phyloP scores from a whole-genome alignment of 2,329 filamentous ascomycete species.

The Pseudogymnoascus sp. region DNA sequence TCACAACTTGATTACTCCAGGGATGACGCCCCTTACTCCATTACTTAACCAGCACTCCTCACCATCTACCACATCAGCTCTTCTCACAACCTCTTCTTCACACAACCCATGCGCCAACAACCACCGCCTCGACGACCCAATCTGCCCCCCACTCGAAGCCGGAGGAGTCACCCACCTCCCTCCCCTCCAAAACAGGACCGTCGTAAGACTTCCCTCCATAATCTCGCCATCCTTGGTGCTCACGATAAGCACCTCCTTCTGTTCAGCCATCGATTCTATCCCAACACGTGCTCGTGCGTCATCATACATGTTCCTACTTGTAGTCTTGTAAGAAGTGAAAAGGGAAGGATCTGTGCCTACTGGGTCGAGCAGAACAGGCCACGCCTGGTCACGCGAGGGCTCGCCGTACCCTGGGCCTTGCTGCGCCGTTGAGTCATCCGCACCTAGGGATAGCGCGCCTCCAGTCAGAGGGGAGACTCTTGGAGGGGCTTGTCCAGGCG shows the following conservation, averaged over 20 bases:
- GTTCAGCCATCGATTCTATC: slow-evolving; percentile 39
- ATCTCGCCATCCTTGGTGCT: slow-evolving; percentile 52
- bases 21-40: slow-evolving; percentile 70
- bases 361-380: slow-evolving; percentile 46
- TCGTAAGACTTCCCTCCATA: slow-evolving; percentile 81
- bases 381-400: slow-evolving; percentile 25
- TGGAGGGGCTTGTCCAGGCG: slow-evolving; percentile 29
- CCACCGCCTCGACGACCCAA: slow-evolving; percentile 76
- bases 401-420: slow-evolving; percentile 17
- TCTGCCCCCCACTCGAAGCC: slow-evolving; percentile 69
- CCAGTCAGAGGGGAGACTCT: slow-evolving; percentile 24
- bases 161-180: slow-evolving; percentile 75
- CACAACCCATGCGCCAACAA: slow-evolving; percentile 67
- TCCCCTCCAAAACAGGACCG: slow-evolving; percentile 68
- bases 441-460: slow-evolving; percentile 20
- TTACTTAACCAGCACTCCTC: slow-evolving; percentile 88
- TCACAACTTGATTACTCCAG: slow-evolving; percentile 31
- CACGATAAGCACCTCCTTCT: slow-evolving; percentile 67
- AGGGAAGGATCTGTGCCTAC: slow-evolving; percentile 42
- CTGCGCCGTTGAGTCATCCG: slow-evolving; percentile 14
- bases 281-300: slow-evolving; percentile 54
- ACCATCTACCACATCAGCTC: slow-evolving; percentile 53
- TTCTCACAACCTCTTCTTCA: slow-evolving; percentile 53
- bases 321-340: slow-evolving; percentile 86
- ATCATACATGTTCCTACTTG: slow-evolving; percentile 62